Evolutionary conservation across 805 yeast species (phyloP).

Genomic region (Cyberlindnera maritima): DNA sequence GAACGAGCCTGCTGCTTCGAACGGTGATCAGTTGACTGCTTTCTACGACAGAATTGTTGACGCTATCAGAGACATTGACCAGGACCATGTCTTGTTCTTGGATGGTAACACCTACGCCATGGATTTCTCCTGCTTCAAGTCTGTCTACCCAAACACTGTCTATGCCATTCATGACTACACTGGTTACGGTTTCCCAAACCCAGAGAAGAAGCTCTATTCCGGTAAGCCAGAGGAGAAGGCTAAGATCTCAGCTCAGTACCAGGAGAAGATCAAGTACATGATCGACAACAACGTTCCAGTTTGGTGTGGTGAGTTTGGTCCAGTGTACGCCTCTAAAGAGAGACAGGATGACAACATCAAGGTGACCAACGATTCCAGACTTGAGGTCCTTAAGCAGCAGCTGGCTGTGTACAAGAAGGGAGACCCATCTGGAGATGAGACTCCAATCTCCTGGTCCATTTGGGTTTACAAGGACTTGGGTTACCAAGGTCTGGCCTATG

Average conservation of each 20-base stretch:
- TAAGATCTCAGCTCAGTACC: constrained; percentile 37
- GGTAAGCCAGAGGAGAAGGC: constrained; percentile 36
- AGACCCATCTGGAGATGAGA: constrained; percentile 45
- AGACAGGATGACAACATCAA: constrained; percentile 42
- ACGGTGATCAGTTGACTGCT: constrained; percentile 38
- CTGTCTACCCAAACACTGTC: constrained; percentile 42
- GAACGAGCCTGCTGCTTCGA: constrained; percentile 49
- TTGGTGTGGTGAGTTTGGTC: constrained; percentile 56
- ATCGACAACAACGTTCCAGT: constrained; percentile 41
- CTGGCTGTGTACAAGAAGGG: constrained; percentile 41
- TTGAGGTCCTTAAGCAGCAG: constrained; percentile 44
- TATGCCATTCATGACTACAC: constrained; percentile 50
- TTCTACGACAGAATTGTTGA: constrained; percentile 39
- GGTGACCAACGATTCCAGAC: constrained; percentile 37
- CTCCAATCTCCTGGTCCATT: constrained; percentile 48
- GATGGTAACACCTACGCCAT: constrained; percentile 51
- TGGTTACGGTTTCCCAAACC: constrained; percentile 42
- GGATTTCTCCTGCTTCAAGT: constrained; percentile 48
- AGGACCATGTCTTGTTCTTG: constrained; percentile 46
- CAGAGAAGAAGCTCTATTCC: constrained; percentile 31
- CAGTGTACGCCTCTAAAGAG: constrained; percentile 42
- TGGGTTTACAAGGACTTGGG: constrained; percentile 56
- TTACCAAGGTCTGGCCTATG: constrained; percentile 47
- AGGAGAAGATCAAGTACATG: constrained; percentile 44
- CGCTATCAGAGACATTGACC: constrained; percentile 42